phyloP scores from a whole-genome alignment of 2,329 filamentous ascomycete species.

The Monilinia fructicola region DNA sequence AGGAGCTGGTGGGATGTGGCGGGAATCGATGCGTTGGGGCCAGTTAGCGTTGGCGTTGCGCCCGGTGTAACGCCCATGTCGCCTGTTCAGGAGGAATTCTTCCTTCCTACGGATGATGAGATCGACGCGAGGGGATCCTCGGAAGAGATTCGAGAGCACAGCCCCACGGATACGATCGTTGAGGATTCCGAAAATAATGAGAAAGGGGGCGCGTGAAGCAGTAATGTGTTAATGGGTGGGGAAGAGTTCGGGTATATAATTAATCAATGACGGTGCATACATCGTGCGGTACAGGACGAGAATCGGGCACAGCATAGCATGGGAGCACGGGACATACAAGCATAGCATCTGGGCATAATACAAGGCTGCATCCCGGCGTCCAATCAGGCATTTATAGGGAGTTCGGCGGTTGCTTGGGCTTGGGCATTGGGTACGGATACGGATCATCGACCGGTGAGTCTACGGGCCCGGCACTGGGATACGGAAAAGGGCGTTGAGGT shows the following conservation, averaged over 20 bases:
- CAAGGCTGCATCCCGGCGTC: not conserved
- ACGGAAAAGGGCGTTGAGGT: conserved; percentile 1
- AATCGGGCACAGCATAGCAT: not conserved
- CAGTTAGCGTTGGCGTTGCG: not conserved
- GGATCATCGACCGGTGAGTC: conserved; percentile 29
- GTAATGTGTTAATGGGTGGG: not conserved
- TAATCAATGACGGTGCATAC: conserved; percentile 15
- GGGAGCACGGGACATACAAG: not conserved
- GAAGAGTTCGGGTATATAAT: not conserved
- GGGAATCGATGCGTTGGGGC: conserved; percentile 26
- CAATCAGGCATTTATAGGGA: conserved; percentile 7
- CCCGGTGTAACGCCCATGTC: conserved; percentile 27
- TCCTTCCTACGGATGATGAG: conserved; percentile 12
- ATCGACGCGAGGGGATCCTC: not conserved
- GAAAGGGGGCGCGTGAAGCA: not conserved
- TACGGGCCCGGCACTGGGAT: conserved; percentile 30
- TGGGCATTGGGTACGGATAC: conserved; percentile 15
- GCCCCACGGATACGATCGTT: not conserved
- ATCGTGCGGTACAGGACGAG: not conserved
- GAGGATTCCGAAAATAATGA: not conserved
- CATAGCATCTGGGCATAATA: conserved; percentile 2
- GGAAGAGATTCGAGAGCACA: not conserved
- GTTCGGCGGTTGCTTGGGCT: not conserved
- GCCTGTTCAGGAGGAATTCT: conserved; percentile 33
- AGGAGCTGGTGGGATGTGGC: conserved; percentile 42